Evolutionary conservation across 179 eudicot species (phyloP), one percentile per base, ranked within the genome.

Genomic region (Sideroxylon spinosum): DNA sequence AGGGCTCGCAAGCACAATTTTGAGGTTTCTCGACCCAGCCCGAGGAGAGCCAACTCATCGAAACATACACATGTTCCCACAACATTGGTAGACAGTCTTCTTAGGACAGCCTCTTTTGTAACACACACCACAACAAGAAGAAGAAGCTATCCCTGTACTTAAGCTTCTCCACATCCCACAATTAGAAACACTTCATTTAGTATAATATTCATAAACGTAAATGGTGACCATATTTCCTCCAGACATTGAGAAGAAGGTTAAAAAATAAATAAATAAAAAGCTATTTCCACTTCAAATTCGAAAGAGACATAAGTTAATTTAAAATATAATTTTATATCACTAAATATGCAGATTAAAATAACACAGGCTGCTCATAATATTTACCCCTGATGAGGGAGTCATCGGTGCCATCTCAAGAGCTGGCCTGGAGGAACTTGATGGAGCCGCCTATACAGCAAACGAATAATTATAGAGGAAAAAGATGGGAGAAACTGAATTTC

Each of bases 371-470:
- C 76, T 49, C 77, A 32, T 46, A 78, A 22, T 6, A 62, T 50
- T 75, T 88, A 95, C 97, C 90, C 90, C 86, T 60, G 92, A 86
- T 61, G 90, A 61, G 22, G 85, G 83, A 59, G 88, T 78, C 80
- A 82, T 46, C 61, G 76, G 87, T 74, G 93, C 86, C 77, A 81
- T 85, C 86, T 91, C 98, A 83, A 94, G 85, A 81, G 96, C 94
- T 61, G 89, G 91, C 81, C 83, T 86, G 57, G 91, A 86, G 16
- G 93, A 84, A 86, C 82, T 84, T 28, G 97, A 86, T 55, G 91
- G 79, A 48, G 85, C 66, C 48, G 80, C 94, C 98, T 92, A 75
- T 71, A 87, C 26, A 74, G 17, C 76, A 84, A 26, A 80, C 44
- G 69, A 50, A 16, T 55, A 44, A 16, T 56, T 68, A 61, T n/a